Conservation (phyloP, 1,284 basidiomycete species). For the Uromyces viciae-fabae region DNA sequence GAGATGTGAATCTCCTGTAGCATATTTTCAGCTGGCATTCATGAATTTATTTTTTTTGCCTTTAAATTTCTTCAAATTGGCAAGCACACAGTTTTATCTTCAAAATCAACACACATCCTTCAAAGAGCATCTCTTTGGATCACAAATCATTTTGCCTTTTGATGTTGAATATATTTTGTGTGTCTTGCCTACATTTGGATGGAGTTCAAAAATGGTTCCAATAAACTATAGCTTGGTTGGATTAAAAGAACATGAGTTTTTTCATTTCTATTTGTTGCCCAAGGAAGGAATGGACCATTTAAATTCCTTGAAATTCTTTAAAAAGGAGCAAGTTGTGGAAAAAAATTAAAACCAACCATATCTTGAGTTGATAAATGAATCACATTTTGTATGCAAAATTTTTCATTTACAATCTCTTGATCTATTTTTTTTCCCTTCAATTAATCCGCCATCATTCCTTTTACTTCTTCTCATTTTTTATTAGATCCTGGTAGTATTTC, state of each 20-base stretch:
- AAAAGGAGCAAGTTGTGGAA: constrained; percentile 62
- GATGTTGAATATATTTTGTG: no score
- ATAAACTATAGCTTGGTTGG: constrained; percentile 35
- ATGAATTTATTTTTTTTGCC: no score
- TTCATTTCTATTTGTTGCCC: constrained; percentile 85
- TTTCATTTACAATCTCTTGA: background rate
- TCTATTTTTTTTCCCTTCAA: background rate
- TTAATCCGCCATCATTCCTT: background rate
- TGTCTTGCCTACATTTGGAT: constrained; percentile 50
- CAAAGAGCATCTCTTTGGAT: no score
- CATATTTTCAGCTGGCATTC: constrained; percentile 86
- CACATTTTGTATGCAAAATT: constrained; percentile 61
- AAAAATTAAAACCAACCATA: constrained; percentile 62
- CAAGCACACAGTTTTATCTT: no score
- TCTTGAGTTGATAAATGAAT: constrained; percentile 83
- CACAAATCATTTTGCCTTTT: no score
- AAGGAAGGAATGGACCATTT: constrained; percentile 74
- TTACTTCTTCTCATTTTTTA: background rate
- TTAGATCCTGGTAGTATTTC: constrained; percentile 79
- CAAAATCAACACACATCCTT: no score
- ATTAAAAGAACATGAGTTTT: constrained; percentile 56
- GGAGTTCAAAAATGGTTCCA: no score
- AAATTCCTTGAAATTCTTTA: constrained; percentile 86
- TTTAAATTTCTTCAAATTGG: no score
- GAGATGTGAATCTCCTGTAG: constrained; percentile 83